Conservation (phyloP, 768 basidiomycete genomes). For the Exidia glandulosa region DNA sequence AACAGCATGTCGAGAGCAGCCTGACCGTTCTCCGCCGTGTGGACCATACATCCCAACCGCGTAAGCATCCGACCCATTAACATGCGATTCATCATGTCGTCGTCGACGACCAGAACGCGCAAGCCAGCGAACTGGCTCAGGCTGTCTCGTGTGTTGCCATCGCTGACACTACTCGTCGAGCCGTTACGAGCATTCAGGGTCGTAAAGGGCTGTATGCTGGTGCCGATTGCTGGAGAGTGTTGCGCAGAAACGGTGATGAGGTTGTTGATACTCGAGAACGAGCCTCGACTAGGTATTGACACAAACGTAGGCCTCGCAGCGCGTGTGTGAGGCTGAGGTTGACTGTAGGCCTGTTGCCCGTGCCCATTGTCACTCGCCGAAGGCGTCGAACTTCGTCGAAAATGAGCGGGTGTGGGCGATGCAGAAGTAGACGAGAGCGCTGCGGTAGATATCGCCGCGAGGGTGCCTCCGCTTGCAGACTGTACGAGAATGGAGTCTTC, state of each 20-base stretch:
- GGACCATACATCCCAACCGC: conserved; percentile 66
- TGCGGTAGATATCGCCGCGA: not conserved
- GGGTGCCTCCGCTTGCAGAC: not conserved
- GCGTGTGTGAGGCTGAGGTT: not conserved
- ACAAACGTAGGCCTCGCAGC: not conserved
- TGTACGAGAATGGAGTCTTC: not conserved
- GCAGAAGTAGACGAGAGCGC: not conserved
- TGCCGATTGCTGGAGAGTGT: not conserved
- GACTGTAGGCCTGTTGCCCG: not conserved
- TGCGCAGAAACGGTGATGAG: not conserved
- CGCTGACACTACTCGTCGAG: no score
- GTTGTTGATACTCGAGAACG: not conserved
- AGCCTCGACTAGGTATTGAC: not conserved
- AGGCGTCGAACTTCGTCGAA: not conserved
- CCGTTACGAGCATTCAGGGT: not conserved
- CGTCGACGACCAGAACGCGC: conserved; percentile 71
- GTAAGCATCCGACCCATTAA: conserved; percentile 71
- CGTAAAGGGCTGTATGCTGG: not conserved
- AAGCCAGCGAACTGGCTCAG: conserved; percentile 15
- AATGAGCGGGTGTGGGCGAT: not conserved
- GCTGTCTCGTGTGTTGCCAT: not conserved
- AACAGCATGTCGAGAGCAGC: conserved; percentile 63
- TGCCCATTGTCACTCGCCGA: not conserved
- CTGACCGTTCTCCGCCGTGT: conserved; percentile 76
- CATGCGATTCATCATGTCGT: conserved; percentile 68